Percentiles rank a stretch among this genome's conserved stretches.
These are phyloP conservation scores for Yamadazyma akitaensis DNA, from an alignment of 805 yeast species.

Conservation along the genomic window DNA sequence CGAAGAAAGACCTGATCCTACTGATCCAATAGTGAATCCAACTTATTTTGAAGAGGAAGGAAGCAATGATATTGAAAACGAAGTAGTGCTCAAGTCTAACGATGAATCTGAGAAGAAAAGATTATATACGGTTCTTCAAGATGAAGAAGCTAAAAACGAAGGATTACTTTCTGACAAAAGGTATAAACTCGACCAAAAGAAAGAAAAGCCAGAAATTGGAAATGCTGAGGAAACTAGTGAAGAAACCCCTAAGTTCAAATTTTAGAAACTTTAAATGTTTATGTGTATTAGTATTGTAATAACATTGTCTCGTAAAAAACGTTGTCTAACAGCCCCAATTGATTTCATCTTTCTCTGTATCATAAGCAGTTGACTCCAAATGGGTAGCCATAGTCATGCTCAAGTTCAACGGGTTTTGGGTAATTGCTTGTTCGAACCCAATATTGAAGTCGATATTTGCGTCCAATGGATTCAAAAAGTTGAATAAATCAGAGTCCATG, in stretches of 20 bases:
- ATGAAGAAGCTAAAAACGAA: constrained; percentile 5
- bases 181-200: constrained; percentile 4
- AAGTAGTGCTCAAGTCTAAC: constrained; percentile 3
- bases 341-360: neutral
- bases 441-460: constrained; percentile 17
- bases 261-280: constrained; percentile 3
- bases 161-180: constrained; percentile 5
- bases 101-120: constrained; percentile 1
- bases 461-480: constrained; percentile 28
- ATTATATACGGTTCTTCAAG: constrained; percentile 21
- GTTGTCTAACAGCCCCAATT: neutral
- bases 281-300: too few species aligned
- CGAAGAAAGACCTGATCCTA: constrained; percentile 51
- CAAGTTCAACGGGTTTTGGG: neutral
- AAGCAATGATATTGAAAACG: constrained; percentile 1
- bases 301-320: too few species aligned
- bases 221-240: neutral
- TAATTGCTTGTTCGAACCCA: neutral
- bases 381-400: neutral
- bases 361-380: neutral
- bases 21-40: constrained; percentile 16
- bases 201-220: neutral
- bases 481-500: constrained; percentile 27
- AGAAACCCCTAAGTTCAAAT: constrained; percentile 10
- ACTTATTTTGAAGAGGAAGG: constrained; percentile 7